Evolutionary conservation across 495 filamentous ascomycete genomes (phyloP).

Genomic region (Hypoxylon crocopeplum): DNA sequence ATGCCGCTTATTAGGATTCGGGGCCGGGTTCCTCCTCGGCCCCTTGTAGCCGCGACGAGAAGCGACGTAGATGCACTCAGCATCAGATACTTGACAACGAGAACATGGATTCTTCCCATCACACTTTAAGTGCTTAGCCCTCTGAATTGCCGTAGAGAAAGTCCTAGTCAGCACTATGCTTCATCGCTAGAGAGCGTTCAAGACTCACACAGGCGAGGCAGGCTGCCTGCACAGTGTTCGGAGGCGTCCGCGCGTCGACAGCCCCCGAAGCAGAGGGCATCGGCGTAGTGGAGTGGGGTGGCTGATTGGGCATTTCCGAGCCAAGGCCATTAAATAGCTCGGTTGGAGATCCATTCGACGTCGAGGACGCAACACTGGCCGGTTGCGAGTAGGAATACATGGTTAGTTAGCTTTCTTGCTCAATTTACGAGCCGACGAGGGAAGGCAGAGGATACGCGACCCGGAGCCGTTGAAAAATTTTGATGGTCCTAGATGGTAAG

Average conservation of each 20-base stretch:
- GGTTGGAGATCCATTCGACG: conserved; percentile 30
- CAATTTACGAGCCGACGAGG: not conserved
- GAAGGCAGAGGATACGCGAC: conserved; percentile 3
- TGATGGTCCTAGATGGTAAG: conserved; percentile 3
- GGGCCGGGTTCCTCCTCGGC: conserved; percentile 48
- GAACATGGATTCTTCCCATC: conserved; percentile 54
- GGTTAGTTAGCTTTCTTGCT: conserved; percentile 1
- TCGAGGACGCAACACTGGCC: conserved; percentile 20
- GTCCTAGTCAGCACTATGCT: conserved; percentile 11
- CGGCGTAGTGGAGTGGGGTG: conserved; percentile 29
- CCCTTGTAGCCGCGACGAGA: conserved; percentile 61
- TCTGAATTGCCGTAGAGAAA: conserved; percentile 39
- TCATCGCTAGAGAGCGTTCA: not conserved
- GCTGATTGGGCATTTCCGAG: conserved; percentile 32
- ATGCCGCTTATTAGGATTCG: conserved; percentile 60
- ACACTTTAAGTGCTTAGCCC: conserved; percentile 59
- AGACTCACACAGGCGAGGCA: conserved; percentile 57
- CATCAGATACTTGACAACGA: conserved; percentile 49
- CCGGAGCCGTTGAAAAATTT: not conserved
- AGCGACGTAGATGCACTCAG: conserved; percentile 56
- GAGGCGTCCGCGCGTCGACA: conserved; percentile 41
- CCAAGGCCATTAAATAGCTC: conserved; percentile 37
- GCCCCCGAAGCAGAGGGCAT: conserved; percentile 24
- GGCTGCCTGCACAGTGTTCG: conserved; percentile 53
- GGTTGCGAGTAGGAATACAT: conserved; percentile 34